These are phyloP conservation scores for Nemania serpens DNA, from an alignment of 2,329 filamentous ascomycete genomes.

Conservation along the genomic window DNA sequence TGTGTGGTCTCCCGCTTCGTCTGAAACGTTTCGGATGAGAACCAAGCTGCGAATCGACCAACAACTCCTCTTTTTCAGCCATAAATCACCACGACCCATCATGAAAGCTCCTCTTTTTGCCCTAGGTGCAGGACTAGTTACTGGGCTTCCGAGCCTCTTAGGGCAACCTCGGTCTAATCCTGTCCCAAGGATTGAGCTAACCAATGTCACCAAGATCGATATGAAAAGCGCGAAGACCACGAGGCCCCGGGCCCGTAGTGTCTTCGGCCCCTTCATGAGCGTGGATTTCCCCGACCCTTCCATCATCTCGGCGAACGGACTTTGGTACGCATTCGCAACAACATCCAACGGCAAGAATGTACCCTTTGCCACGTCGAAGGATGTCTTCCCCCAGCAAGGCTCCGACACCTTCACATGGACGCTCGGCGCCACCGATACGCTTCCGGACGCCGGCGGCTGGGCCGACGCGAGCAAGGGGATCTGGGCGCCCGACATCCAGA, in stretches of 20 bases:
- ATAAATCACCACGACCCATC: background rate
- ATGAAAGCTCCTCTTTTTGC: background rate
- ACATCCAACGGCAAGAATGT: conserved; percentile 34
- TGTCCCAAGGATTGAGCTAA: conserved; percentile 4
- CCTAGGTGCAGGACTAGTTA: background rate
- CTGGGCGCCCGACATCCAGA: conserved; percentile 39
- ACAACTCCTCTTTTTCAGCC: background rate
- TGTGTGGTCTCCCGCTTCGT: no score
- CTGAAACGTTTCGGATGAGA: background rate
- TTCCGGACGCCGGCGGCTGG: conserved; percentile 35
- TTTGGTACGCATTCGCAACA: conserved; percentile 38
- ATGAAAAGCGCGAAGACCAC: background rate
- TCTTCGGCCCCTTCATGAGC: conserved; percentile 34
- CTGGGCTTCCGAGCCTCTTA: background rate
- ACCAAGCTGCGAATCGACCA: background rate
- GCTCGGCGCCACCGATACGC: conserved; percentile 31
- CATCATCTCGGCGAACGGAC: conserved; percentile 35
- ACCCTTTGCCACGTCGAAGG: conserved; percentile 35
- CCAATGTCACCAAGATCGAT: conserved; percentile 7
- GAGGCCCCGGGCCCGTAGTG: background rate
- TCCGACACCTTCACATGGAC: conserved; percentile 29
- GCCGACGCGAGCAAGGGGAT: conserved; percentile 30
- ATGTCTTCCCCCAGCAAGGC: conserved; percentile 20
- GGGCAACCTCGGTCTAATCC: background rate
- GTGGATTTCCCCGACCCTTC: conserved; percentile 37